phyloP scores from a whole-genome alignment of 306 rosid species.

The Glycine tomentella region DNA sequence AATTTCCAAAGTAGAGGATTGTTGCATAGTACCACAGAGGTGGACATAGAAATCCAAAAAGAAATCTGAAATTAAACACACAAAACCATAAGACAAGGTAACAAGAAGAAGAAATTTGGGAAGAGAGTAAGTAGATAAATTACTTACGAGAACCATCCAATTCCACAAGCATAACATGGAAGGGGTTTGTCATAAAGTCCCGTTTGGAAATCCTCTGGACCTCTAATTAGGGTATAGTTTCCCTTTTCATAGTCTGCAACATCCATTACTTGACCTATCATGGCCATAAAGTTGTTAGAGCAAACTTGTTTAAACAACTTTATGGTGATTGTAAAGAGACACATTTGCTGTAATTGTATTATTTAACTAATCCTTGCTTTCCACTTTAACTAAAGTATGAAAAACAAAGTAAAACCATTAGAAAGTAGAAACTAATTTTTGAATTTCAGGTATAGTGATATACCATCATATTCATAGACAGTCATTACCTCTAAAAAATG shows the following conservation, averaged over 20 bases:
- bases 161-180: conserved; percentile 91
- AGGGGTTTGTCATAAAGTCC: conserved; percentile 92
- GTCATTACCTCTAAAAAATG: conserved; percentile 72
- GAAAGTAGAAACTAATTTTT: not conserved
- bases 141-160: conserved; percentile 99
- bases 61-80: conserved; percentile 68
- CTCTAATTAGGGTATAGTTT: conserved; percentile 72
- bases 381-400: conserved; percentile 29
- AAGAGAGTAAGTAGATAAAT: conserved; percentile 18
- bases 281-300: conserved; percentile 46
- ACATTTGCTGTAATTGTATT: not conserved
- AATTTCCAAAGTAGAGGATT: conserved; percentile 81
- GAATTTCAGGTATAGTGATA: conserved; percentile 3
- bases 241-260: conserved; percentile 67
- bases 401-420: not conserved
- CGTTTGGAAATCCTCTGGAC: conserved; percentile 71
- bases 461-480: not conserved
- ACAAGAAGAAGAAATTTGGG: conserved; percentile 17
- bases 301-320: conserved; percentile 34
- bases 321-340: not conserved
- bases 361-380: conserved; percentile 12
- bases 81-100: conserved; percentile 31
- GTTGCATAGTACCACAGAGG: conserved; percentile 87
- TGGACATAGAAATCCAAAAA: conserved; percentile 73
- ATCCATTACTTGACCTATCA: conserved; percentile 71